phyloP scores from a whole-genome alignment of 352 stramenopile species.

The Globisporangium nagaii region DNA sequence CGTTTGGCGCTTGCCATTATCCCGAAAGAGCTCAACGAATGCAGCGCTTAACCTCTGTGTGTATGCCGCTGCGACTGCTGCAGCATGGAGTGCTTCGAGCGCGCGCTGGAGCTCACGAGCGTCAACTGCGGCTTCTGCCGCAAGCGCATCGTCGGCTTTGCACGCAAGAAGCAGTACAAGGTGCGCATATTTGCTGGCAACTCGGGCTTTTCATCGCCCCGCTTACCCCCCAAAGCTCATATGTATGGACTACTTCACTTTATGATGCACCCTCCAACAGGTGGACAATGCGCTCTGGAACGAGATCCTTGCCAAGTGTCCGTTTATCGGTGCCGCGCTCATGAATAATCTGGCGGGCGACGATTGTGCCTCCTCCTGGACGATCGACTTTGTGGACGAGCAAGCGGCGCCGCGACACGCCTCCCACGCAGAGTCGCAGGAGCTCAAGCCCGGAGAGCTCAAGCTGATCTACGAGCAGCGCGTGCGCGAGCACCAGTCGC shows the following conservation, averaged over 20 bases:
- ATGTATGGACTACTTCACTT: too few relatives aligned
- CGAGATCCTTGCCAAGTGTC: conserved; percentile 42
- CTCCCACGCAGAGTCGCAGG: background rate
- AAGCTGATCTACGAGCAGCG: conserved; percentile 41
- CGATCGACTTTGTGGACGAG: conserved; percentile 49
- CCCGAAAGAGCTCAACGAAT: background rate
- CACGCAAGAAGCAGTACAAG: conserved; percentile 68
- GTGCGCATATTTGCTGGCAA: conserved; percentile 6
- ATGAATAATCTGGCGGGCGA: background rate
- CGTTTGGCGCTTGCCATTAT: background rate
- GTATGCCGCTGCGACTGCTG: background rate
- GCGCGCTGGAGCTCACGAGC: conserved; percentile 63
- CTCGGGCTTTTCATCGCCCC: too few relatives aligned
- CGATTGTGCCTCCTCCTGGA: too few relatives aligned
- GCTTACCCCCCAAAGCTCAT: too few relatives aligned
- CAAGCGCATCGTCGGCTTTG: conserved; percentile 69
- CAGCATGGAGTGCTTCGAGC: conserved; percentile 68
- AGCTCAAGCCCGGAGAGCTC: conserved; percentile 21
- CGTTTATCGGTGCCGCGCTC: conserved; percentile 23
- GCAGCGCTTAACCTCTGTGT: background rate
- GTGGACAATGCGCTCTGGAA: conserved; percentile 57
- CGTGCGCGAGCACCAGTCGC: conserved; percentile 20
- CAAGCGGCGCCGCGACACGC: conserved; percentile 21
- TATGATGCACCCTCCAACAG: too few relatives aligned
- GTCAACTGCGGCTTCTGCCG: conserved; percentile 79